These are phyloP conservation scores for Elaeis guineensis DNA, from an alignment of 176 grass and related monocot species.

Conservation along the genomic window DNA sequence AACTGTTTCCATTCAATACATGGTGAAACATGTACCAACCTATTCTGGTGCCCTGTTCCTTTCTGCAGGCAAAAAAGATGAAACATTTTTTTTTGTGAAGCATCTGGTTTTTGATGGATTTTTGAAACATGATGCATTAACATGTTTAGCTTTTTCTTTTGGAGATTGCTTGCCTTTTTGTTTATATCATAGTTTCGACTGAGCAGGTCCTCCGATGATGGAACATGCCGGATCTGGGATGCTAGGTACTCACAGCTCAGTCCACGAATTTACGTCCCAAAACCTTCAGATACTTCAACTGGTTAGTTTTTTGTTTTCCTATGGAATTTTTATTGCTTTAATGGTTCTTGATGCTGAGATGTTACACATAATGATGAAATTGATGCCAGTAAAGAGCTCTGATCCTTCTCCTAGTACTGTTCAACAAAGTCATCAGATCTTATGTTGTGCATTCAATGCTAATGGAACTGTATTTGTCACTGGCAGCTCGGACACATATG, in stretches of 20 bases:
- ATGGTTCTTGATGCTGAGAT: constrained; percentile 8
- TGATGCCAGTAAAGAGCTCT: constrained; percentile 58
- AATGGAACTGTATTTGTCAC: constrained; percentile 99
- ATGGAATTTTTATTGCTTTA: background rate
- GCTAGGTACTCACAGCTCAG: constrained; percentile 63
- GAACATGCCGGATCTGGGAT: constrained; percentile 98
- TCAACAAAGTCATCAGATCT: constrained; percentile 70
- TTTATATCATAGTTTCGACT: constrained; percentile 26
- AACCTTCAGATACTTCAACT: constrained; percentile 63
- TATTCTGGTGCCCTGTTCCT: too few species aligned
- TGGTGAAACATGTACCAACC: too few species aligned
- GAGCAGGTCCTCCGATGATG: constrained; percentile 94
- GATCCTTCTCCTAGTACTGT: constrained; percentile 68
- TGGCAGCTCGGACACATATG: constrained; percentile 90
- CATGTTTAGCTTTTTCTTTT: too few species aligned
- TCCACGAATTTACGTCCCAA: constrained; percentile 74
- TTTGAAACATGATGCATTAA: too few species aligned
- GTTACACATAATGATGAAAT: constrained; percentile 5
- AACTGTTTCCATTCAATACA: too few species aligned
- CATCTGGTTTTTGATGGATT: too few species aligned
- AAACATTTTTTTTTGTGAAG: too few species aligned
- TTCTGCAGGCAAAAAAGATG: too few species aligned
- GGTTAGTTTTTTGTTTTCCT: constrained; percentile 47
- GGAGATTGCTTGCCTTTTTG: constrained; percentile 9
- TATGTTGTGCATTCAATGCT: constrained; percentile 96